Evolutionary conservation across 345 rosid genomes (phyloP), one percentile per base, ranked within the genome.

Genomic region (Capsella bursapastoris): DNA sequence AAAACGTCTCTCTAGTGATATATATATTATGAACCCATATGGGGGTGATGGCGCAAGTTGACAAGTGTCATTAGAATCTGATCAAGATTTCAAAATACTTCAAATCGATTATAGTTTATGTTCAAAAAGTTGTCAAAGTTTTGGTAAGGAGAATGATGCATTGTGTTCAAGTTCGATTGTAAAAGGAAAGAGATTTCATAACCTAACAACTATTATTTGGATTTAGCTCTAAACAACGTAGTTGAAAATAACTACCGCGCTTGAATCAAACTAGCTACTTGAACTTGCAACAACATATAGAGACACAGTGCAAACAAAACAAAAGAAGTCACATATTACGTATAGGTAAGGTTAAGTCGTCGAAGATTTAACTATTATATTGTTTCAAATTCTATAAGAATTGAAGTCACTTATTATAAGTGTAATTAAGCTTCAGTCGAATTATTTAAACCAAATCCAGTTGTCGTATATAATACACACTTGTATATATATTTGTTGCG

Each of bases 41-140:
- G 70, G 64, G 64, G 31, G 38, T 64, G 31, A 38, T 64, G n/a
- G 22, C 38, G 58, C 48, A 73, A 64, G 65, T 73, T 57, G 52
- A 66, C 53, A 8, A 31, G 22, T 74, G 55, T 40, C 53, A 8
- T 0, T 28, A 41, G 27, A 57, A 14, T 66, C 50, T 49, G 34
- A 57, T 66, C 32, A 57, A 16, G 57, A 65, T 16, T 27, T 31
- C 9, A 57, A 27, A 27, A 25, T n/a, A 73, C 27, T 64, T 16
- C 13, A 35, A 44, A 45, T 31, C 3, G 4, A 37, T 37, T 16
- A 22, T 5, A 59, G 16, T 18, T 14, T 11, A 22, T 7, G 13
- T 18, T 34, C 6, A 3, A 29, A n/a, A 6, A 3, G 6, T 10
- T 68, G 15, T 6, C 5, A 41, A 41, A 27, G 52, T 43, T 43